Evolutionary conservation across 306 rosid species (phyloP).

Genomic region (Fagus crenata): DNA sequence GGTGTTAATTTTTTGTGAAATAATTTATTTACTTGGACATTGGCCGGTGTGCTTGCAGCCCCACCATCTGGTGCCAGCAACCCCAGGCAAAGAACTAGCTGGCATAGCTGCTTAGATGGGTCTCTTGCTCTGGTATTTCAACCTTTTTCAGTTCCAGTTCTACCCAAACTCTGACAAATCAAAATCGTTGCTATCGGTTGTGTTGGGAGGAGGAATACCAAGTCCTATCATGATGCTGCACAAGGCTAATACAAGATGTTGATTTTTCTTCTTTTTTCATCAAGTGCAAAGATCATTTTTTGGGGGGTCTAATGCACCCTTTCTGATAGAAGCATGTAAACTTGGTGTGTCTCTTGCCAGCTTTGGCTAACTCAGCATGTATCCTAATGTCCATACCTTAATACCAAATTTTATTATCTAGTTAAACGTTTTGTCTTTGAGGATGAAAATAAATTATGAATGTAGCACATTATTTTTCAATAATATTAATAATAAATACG

Average conservation of each 20-base stretch:
- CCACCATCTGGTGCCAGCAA: slow-evolving; percentile 42
- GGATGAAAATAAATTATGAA: too few relatives aligned
- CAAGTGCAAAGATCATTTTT: neutral
- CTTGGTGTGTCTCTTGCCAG: neutral
- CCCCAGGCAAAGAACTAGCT: slow-evolving; percentile 46
- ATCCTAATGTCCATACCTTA: too few relatives aligned
- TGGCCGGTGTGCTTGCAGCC: slow-evolving; percentile 46
- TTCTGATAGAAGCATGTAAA: neutral
- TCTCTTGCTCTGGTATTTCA: neutral
- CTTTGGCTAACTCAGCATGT: neutral
- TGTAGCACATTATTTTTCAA: too few relatives aligned
- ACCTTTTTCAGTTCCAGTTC: neutral
- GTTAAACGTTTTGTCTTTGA: too few relatives aligned
- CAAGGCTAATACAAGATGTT: neutral
- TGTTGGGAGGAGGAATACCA: neutral
- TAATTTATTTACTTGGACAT: neutral
- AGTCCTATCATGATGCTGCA: neutral
- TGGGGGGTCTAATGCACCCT: neutral
- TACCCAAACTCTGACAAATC: neutral
- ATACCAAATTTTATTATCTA: too few relatives aligned
- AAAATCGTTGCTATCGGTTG: neutral
- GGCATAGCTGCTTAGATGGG: slow-evolving; percentile 40
- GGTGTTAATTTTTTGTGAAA: neutral
- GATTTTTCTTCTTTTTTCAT: neutral
- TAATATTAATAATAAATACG: too few relatives aligned